Conservation (phyloP, 2,329 filamentous ascomycete genomes). For the Penicillium expansum region DNA sequence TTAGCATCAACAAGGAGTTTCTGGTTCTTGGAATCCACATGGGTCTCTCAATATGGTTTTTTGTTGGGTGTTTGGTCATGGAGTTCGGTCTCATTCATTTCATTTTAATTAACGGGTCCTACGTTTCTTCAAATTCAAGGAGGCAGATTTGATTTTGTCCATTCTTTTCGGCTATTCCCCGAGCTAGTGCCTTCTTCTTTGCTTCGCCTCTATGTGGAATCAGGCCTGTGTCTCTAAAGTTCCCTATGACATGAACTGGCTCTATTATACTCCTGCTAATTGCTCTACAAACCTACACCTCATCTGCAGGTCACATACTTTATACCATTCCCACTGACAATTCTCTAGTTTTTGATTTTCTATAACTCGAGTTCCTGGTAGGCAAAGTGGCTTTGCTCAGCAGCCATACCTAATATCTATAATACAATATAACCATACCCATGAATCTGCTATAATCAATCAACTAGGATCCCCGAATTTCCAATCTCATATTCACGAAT, state of each 20-base stretch:
- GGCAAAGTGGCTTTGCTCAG: neutral
- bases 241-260: neutral
- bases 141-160: neutral
- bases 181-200: neutral
- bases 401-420: neutral
- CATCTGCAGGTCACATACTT: neutral
- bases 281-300: neutral
- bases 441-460: neutral
- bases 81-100: constrained; percentile 13
- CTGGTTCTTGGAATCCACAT: constrained; percentile 5
- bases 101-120: constrained; percentile 1
- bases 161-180: neutral
- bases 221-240: neutral
- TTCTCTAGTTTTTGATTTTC: neutral
- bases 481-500: neutral
- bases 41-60: constrained; percentile 5
- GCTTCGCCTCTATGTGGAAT: neutral
- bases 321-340: neutral
- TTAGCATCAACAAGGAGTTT: constrained; percentile 21
- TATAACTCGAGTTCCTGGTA: neutral
- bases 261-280: too few relatives aligned
- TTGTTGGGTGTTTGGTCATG: neutral
- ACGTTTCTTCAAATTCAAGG: constrained; percentile 1
- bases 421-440: neutral
- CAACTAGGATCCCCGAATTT: too few relatives aligned